These are phyloP conservation scores for Volvox africanus DNA, from an alignment of 139 green algal genomes.

Conservation along the genomic window DNA sequence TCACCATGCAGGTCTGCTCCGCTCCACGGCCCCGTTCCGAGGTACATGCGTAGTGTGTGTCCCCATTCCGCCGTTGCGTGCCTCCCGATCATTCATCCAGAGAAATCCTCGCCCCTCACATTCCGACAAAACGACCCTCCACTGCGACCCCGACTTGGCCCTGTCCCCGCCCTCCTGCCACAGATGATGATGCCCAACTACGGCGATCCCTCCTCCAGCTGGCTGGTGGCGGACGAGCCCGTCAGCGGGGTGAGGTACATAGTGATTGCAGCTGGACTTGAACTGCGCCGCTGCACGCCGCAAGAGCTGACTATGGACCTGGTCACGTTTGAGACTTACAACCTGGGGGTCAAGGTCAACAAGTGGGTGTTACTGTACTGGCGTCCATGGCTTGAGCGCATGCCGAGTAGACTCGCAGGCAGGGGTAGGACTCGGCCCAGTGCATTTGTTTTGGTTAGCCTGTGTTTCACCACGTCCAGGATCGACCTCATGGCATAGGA, in stretches of 20 bases:
- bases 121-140: too few species aligned
- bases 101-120: not conserved
- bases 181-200: constrained; percentile 37
- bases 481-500: too few species aligned
- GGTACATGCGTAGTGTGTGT: not conserved
- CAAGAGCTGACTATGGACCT: constrained; percentile 38
- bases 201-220: constrained; percentile 49
- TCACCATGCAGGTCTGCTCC: not conserved
- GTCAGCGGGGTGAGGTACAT: constrained; percentile 38
- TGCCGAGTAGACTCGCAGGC: too few species aligned
- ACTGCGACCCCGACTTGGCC: too few species aligned
- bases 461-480: too few species aligned
- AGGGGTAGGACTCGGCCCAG: too few species aligned
- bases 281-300: not conserved
- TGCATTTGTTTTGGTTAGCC: too few species aligned
- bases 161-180: not conserved
- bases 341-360: constrained; percentile 56
- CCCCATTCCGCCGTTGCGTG: not conserved
- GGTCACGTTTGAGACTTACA: constrained; percentile 57
- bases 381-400: too few species aligned
- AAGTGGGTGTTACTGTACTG: not conserved
- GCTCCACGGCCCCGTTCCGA: too few species aligned
- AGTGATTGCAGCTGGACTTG: constrained; percentile 20
- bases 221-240: constrained; percentile 54
- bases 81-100: not conserved